Percentiles rank a stretch among this genome's conserved stretches.
These are phyloP conservation scores for Casaregolazyma suthepensis DNA, from an alignment of 1,139 yeast species.

Conservation along the genomic window DNA sequence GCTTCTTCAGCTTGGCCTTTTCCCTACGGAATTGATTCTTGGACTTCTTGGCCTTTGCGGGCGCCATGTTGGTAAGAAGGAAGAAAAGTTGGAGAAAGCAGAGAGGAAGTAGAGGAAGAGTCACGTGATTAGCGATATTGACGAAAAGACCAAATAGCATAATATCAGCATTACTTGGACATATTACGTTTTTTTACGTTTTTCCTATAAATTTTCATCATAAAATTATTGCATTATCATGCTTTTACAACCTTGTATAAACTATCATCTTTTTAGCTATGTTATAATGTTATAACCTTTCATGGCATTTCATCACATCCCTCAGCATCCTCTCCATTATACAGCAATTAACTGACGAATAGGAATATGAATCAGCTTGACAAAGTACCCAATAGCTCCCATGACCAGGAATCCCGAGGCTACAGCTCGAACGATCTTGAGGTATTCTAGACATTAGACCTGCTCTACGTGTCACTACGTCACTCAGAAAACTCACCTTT, in stretches of 20 bases:
- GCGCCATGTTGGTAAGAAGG: background rate
- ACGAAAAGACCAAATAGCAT: background rate
- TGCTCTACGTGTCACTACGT: background rate
- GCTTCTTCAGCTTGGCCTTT: conserved; percentile 16
- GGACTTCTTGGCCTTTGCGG: conserved; percentile 18
- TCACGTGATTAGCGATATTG: background rate
- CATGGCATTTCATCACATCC: background rate
- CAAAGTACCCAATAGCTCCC: conserved; percentile 96
- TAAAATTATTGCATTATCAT: background rate
- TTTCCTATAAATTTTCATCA: background rate
- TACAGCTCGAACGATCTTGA: conserved; percentile 86
- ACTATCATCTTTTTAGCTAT: background rate
- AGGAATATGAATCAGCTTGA: conserved; percentile 92
- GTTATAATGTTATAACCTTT: background rate
- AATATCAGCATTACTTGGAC: background rate
- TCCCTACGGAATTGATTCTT: conserved; percentile 46
- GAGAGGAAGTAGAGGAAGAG: background rate
- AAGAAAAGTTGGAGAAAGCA: background rate
- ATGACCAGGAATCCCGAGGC: conserved; percentile 95
- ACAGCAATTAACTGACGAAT: conserved; percentile 90
- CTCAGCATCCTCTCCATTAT: conserved; percentile 32
- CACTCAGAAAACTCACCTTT: conserved; percentile 47
- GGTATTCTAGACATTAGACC: conserved; percentile 49
- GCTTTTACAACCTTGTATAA: background rate
- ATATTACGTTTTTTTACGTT: background rate